A percentile compares a stretch with the other conserved stretches of the same genome.
Evolutionary conservation across 768 basidiomycete species (phyloP).

Genomic region (Clavulina sp.): DNA sequence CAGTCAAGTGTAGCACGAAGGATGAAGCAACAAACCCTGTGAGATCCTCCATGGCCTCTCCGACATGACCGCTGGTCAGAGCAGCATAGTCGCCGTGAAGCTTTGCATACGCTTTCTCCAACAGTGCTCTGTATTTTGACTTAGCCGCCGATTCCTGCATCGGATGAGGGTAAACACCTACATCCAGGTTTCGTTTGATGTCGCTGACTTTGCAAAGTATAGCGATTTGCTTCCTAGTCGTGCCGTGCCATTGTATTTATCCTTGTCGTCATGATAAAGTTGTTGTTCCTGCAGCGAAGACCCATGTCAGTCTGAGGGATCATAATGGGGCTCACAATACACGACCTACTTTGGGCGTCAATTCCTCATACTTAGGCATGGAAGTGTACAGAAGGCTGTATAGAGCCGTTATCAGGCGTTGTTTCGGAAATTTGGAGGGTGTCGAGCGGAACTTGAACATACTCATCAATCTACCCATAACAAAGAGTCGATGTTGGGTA

Average conservation of each 20-base stretch:
- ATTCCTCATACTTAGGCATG: conserved; percentile 36
- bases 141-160: background rate
- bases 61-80: conserved; percentile 25
- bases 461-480: conserved; percentile 40
- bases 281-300: conserved; percentile 23
- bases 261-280: conserved; percentile 35
- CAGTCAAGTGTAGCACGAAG: background rate
- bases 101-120: conserved; percentile 45
- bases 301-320: background rate
- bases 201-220: conserved; percentile 30
- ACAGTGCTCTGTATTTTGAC: conserved; percentile 20
- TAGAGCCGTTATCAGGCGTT: too few relatives aligned
- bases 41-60: conserved; percentile 38
- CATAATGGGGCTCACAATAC: background rate
- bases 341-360: conserved; percentile 15
- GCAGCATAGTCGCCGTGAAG: conserved; percentile 34
- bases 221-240: conserved; percentile 30
- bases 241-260: conserved; percentile 27
- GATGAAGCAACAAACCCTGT: conserved; percentile 31
- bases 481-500: too few relatives aligned
- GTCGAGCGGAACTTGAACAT: conserved; percentile 12
- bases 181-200: conserved; percentile 36
- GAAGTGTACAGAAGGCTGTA: conserved; percentile 31
- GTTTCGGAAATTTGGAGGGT: background rate
- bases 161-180: conserved; percentile 8